phyloP scores from a whole-genome alignment of 2,329 filamentous ascomycete genomes.

The Thermomyces lanuginosus region DNA sequence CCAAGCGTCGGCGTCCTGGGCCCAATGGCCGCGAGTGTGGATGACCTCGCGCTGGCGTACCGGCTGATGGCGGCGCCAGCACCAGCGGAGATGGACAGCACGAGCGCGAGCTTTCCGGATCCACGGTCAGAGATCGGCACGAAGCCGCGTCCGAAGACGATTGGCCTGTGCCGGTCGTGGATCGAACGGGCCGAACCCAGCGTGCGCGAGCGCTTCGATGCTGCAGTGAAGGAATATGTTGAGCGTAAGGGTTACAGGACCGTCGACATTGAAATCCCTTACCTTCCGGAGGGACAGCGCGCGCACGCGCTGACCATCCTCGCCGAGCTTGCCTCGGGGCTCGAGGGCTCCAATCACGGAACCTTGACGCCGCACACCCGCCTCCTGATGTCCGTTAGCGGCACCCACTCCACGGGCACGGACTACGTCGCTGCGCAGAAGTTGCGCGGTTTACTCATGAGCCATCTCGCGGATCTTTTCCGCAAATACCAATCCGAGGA shows the following conservation, averaged over 20 bases:
- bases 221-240: slow-evolving; percentile 41
- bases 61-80: slow-evolving; percentile 61
- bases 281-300: slow-evolving; percentile 52
- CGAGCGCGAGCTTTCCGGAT: slow-evolving; percentile 45
- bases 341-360: slow-evolving; percentile 35
- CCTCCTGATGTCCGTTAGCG: slow-evolving; percentile 48
- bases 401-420: slow-evolving; percentile 44
- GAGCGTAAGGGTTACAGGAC: slow-evolving; percentile 24
- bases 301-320: slow-evolving; percentile 68
- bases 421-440: slow-evolving; percentile 61
- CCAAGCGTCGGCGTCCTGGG: slow-evolving; percentile 52
- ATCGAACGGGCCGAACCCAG: slow-evolving; percentile 49
- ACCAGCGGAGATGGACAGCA: slow-evolving; percentile 35
- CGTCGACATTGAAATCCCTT: slow-evolving; percentile 36
- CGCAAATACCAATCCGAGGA: slow-evolving; percentile 49
- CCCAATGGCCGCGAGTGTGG: slow-evolving; percentile 58
- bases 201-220: slow-evolving; percentile 47
- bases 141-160: slow-evolving; percentile 34
- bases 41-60: slow-evolving; percentile 70
- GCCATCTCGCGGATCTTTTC: slow-evolving; percentile 57
- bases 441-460: slow-evolving; percentile 61
- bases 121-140: slow-evolving; percentile 33
- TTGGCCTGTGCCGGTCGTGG: slow-evolving; percentile 57
- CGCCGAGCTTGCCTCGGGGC: slow-evolving; percentile 44
- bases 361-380: slow-evolving; percentile 51